Base-by-base conservation (phyloP, 768 basidiomycete species). In the Boletus rubropictus region DNA sequence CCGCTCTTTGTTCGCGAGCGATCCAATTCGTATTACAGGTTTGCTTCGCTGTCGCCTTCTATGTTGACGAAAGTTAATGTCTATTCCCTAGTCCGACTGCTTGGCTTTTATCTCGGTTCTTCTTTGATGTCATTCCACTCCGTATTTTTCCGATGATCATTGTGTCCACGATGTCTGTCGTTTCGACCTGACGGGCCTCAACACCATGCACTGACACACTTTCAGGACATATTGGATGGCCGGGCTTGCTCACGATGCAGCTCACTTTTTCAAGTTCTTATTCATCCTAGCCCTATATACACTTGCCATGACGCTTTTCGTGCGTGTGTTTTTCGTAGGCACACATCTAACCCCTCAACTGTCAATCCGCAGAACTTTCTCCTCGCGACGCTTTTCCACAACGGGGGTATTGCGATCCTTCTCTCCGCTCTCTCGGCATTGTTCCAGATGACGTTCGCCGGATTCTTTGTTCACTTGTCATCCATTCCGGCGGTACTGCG, bases 141-240 rank as follows among this genome's bases (percentile, higher is more conserved):
- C 81, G 94, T 24, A 71, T 98, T 35, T 75, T 96, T 32, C 94
- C 94, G 2, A 93, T 91, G 0, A 84, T 98, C 43, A 70, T 94
- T 41, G 84, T 96, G 6, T 78, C 83, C 4, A 81, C 88, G 4
- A 88, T 93, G 86, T 90, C 54, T 59, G 86, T 67, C 29, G 4
- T 29, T 37, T 31, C 9, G 3, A 28, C 20, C 24, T 45, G 14
- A 41, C 25, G 8, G 34, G 3, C 27, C 14, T 27, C 5, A 12
- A 36, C 15, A 35, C 15, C 41, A 33, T 32, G 28, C 21, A 46
- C 54, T 51, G 38, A 57, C 46, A 18, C 25, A 11, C n/a, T 41
- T 25, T 9, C 40, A 87, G 85, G 43, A 84, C 84, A n/a, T 92
- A 91, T 57, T 91, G 89, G 89, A 93, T 97, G 94, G 90, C 91